Evolutionary conservation across 2,329 filamentous ascomycete genomes (phyloP), one percentile per base, ranked within the genome.

Genomic region (Pestalotiopsis sp.): DNA sequence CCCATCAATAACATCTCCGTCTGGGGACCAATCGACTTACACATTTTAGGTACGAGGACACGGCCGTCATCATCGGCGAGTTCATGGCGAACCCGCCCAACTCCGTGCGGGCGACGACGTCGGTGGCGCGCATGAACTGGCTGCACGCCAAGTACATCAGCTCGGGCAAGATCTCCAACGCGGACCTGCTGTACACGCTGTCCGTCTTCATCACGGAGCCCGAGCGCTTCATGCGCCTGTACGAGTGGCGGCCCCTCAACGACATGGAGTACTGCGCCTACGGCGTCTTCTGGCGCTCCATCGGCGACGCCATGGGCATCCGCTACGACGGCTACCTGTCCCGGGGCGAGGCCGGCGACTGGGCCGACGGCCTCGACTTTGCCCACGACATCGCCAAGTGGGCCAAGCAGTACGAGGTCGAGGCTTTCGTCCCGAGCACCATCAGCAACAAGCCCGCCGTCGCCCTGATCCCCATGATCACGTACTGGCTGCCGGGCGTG

Each of bases 261-360:
- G 86, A 90, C 0, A 82, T 94, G 78, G 92, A 94, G 77, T 77
- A 82, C 10, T 92, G 90, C 69, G 91, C 91, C 0, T 78, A 91
- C 38, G 89, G 87, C 17, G 89, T 87, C 0, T 88, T 92, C 73
- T 94, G 91, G 91, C 92, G 92, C 77, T 83, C 84, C 65, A 79
- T 93, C 17, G 92, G 91, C 14, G 89, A 93, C 72, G 86, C 87
- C 65, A 91, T 94, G 87, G 85, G 83, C 0, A 91, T 94, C 69
- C 76, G 82, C 61, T 88, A 86, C 71, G 75, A 76, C 26, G 78
- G 78, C 1, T 74, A 78, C 14, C 78, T 85, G 2, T 69, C 71
- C 5, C 67, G 57, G 6, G 68, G 67, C 7, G 69, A 65, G 14
- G 30, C 30, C 30, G 30, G 30, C 30, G 30, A 35, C 30, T 88